A percentile compares a stretch with the other conserved stretches of the same genome.
phyloP scores from a whole-genome alignment of 2,329 filamentous ascomycete species.

The Penicillium sp. region DNA sequence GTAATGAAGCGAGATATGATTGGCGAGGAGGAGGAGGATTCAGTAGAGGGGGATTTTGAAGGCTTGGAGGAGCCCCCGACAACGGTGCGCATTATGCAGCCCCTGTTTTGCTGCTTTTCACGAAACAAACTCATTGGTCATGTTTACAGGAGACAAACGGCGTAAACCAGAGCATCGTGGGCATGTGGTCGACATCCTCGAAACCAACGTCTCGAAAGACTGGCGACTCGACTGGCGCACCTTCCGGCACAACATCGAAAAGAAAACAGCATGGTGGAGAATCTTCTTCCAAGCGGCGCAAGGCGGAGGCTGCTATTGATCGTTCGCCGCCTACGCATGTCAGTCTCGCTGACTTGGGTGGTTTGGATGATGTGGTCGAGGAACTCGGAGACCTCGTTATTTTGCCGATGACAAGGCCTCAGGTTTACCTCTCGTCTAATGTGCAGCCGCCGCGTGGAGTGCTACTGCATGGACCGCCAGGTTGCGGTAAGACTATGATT shows the following conservation, averaged over 20 bases:
- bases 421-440: slow-evolving; percentile 59
- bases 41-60: slow-evolving; percentile 48
- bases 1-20: slow-evolving; percentile 61
- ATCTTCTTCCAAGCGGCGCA: slow-evolving; percentile 60
- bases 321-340: slow-evolving; percentile 61
- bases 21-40: slow-evolving; percentile 50
- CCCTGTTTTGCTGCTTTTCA: not conserved
- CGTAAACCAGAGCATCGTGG: slow-evolving; percentile 61
- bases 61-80: slow-evolving; percentile 40
- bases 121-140: not conserved
- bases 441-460: slow-evolving; percentile 68
- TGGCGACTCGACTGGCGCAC: slow-evolving; percentile 23
- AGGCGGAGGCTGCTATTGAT: slow-evolving; percentile 53
- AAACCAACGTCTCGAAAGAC: slow-evolving; percentile 28
- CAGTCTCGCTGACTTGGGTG: slow-evolving; percentile 66
- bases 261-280: slow-evolving; percentile 60
- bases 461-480: slow-evolving; percentile 73
- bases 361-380: slow-evolving; percentile 65
- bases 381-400: slow-evolving; percentile 66
- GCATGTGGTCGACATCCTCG: slow-evolving; percentile 48
- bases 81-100: slow-evolving; percentile 22
- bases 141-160: slow-evolving; percentile 49
- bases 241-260: slow-evolving; percentile 40
- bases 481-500: slow-evolving; percentile 81
- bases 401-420: slow-evolving; percentile 63